Evolutionary conservation across 208 protist species (phyloP), one percentile per base, ranked within the genome.

Genomic region (Leptomonas pyrrhocoris): DNA sequence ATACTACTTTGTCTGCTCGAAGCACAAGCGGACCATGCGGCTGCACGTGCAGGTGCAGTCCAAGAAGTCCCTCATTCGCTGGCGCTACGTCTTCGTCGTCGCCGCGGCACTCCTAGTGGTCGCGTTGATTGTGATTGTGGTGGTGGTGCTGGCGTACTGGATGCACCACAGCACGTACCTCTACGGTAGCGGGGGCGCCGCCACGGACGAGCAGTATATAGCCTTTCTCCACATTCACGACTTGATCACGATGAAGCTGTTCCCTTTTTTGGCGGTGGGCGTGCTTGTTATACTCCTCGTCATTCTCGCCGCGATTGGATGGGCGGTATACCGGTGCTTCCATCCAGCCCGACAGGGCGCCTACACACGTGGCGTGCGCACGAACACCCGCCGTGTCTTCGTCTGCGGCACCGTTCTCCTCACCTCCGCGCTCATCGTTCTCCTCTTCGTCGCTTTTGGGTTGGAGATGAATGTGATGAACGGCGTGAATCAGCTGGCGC

Each of bases 1-100:
- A 21, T 80, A 80, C 68, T 80, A 74, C 64, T 80, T 80, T 51
- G 68, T 80, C 23, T 68, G 61, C 53, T 58, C 75, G 25, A 38
- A 55, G 40, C 45, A 80, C 59, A 57, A 66, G 58, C 51, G 53
- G 36, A 25, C 38, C 30, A 72, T 76, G 64, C 68, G 68, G 31
- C 31, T 80, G 45, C 75, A 74, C 13, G 68, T 80, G 51, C 64
- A 75, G 60, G 75, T 80, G 49, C 45, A 70, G 45, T 68, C 70
- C 19, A 9, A 55, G 28, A 21, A 19, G 21, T 51, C 62, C 2
- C 48, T 46, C 45, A 25, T 54, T 25, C 49, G 51, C 15, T 67
- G 75, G 50, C 66, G 64, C 75, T 19, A 18, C 36, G n/a, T 73
- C 36, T 18, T 67, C 49, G 38, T 46, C 30, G 13, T 75, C n/a